phyloP scores from a whole-genome alignment of 2,329 filamentous ascomycete genomes.

The Calonectria pteridis region DNA sequence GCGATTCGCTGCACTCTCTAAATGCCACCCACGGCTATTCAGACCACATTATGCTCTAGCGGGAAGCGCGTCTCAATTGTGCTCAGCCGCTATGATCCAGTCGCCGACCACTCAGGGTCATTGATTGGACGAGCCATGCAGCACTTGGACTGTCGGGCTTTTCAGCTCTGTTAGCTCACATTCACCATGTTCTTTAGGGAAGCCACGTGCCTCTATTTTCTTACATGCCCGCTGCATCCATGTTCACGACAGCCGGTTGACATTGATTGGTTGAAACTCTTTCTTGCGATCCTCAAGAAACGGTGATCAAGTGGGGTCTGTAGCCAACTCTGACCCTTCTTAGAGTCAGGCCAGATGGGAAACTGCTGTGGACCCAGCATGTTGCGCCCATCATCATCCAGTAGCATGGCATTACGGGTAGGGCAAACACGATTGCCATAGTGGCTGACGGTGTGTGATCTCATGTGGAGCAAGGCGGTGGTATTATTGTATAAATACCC shows the following conservation, averaged over 20 bases:
- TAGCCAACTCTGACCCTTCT: no score
- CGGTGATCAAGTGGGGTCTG: background rate
- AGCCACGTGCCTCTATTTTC: background rate
- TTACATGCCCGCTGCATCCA: background rate
- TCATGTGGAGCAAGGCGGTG: no score
- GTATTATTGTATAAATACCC: background rate
- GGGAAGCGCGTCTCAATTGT: background rate
- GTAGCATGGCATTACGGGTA: background rate
- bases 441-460: background rate
- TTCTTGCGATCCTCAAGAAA: no score
- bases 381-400: background rate
- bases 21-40: background rate
- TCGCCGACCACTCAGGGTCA: background rate
- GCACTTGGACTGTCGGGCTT: background rate
- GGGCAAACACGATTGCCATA: background rate
- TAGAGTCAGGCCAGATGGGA: background rate
- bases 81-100: background rate
- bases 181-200: no score
- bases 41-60: background rate
- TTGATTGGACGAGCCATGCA: background rate
- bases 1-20: background rate
- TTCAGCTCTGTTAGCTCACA: background rate
- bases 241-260: background rate
- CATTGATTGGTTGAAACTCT: background rate
- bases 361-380: background rate